A percentile compares a stretch with the other conserved stretches of the same genome.
phyloP scores from a whole-genome alignment of 1,284 basidiomycete genomes.

The Afroboletus lepidellus region DNA sequence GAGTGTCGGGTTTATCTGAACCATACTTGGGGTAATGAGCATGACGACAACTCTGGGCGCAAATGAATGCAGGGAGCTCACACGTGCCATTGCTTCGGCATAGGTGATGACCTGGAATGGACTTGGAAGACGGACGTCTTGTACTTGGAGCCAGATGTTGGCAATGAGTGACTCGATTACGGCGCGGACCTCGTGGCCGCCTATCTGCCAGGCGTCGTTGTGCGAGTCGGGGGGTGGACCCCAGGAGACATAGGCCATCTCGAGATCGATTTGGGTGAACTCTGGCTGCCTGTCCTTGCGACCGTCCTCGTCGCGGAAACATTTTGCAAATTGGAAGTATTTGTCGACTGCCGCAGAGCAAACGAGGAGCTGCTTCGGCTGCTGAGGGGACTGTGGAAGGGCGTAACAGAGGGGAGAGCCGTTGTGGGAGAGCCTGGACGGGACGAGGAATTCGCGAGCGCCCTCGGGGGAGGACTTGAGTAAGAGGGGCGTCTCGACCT shows the following conservation, averaged over 20 bases:
- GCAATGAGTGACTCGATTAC: slow-evolving; percentile 72
- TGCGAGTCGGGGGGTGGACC: slow-evolving; percentile 19
- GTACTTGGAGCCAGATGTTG: slow-evolving; percentile 69
- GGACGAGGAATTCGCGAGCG: slow-evolving; percentile 92
- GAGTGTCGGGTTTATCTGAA: slow-evolving; percentile 92
- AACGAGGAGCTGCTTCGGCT: slow-evolving; percentile 92
- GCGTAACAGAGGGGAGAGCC: slow-evolving; percentile 76
- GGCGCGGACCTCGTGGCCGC: slow-evolving; percentile 75
- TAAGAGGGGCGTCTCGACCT: slow-evolving; percentile 93
- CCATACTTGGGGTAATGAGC: slow-evolving; percentile 62
- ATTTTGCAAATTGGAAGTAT: slow-evolving; percentile 92
- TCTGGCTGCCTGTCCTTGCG: slow-evolving; percentile 94
- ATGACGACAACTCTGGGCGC: slow-evolving; percentile 5
- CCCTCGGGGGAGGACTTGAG: slow-evolving; percentile 93
- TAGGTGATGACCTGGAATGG: slow-evolving; percentile 82
- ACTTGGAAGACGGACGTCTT: slow-evolving; percentile 57
- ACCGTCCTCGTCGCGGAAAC: slow-evolving; percentile 95
- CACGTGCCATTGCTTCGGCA: slow-evolving; percentile 79
- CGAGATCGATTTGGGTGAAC: slow-evolving; percentile 95
- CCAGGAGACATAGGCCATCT: slow-evolving; percentile 95
- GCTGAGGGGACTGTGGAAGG: slow-evolving; percentile 92
- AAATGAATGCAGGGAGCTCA: slow-evolving; percentile 40
- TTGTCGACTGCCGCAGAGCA: slow-evolving; percentile 87
- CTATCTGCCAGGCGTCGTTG: slow-evolving; percentile 72
- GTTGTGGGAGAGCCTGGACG: slow-evolving; percentile 54